Evolutionary conservation across 306 rosid genomes (phyloP), one percentile per base, ranked within the genome.

Genomic region (Glycine tomentella): DNA sequence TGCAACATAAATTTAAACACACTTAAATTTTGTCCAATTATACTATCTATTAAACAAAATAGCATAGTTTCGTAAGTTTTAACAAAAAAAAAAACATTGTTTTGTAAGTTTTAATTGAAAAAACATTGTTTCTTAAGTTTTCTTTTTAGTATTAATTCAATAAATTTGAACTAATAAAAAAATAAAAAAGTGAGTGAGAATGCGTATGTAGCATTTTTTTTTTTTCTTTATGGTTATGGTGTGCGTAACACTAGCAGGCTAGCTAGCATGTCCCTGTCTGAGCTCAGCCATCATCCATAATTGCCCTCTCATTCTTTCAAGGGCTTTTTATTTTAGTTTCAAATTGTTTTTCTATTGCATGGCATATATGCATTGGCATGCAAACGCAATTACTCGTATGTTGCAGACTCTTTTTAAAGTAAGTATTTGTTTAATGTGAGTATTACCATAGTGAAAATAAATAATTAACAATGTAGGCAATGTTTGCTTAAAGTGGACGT

Each of bases 401-500:
- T 75, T 75, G 72, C 72, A 79, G 74, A 38, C 33, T 44, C 78
- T 83, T 86, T 65, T 6, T 12, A 80, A 83, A 63, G 82, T 40
- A 55, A 61, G 9, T n/a, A 44, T 45, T 63, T 51, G 49, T 69
- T 46, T 57, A 66, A 8, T 48, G 42, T 10, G 2, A 11, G 20
- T 8, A 65, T 13, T 17, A 56, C 11, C 1, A 16, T 65, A 6
- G 7, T 33, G 16, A 50, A 62, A 48, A 61, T 14, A 25, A 33
- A 63, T 1, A 64, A 49, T 44, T 14, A n/a, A 69, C 5, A 55
- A 45, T 42, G 46, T 7, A 36, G n/a, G 38, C 15, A 38, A 71
- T 49, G 48, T 17, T 87, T 64, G 83, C 87, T 88, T 87, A 72
- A 85, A 90, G 85, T 62, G 64, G 65, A 82, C 44, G 82, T 58